Base-by-base conservation (phyloP, 129 eudicot genomes). In the Pseudognaphalium luteoalbum region DNA sequence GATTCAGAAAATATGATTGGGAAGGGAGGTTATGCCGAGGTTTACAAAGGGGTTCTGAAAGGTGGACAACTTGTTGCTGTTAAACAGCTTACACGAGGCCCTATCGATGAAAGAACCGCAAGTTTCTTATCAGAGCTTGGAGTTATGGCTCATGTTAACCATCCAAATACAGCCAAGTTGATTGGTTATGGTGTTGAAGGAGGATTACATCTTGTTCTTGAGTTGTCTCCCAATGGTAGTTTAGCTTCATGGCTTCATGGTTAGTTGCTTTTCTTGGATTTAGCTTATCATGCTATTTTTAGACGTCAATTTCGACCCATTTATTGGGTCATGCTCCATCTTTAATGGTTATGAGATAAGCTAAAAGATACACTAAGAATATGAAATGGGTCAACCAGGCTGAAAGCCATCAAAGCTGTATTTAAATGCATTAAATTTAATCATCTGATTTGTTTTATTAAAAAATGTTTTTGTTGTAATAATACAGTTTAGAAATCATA, bases 11-110 rank as follows among this genome's bases (percentile, higher is more conserved):
- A 85, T 86, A 75, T 93, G 80, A 93, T 93, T 62, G 98, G 98
- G 29, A 93, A 93, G 71, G 98, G 98, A 16, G 98, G 98, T n/a
- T 93, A 88, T 74, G 96, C 98, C 5, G 93, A 93, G 70, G 98
- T 93, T 14, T 93, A 84, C 82, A 91, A 85, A 87, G 98, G 96
- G 39, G 58, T 87, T 63, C 68, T 91, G 78, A 85, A 82, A 68
- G 80, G 81, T 59, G 97, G 98, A 39, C 97, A 85, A 66, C 75
- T 91, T 76, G 88, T 93, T 35, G 98, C 98, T 6, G 81, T 93
- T 39, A 93, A 93, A 79, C 84, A 89, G 57, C 87, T 93, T 1
- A 87, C 88, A n/a, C 77, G 88, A 73, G 98, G 96, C 17, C 71
- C 87, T 16, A 51, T 79, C 7, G 94, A 91, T 37, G 97, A 94